A percentile compares a stretch with the other conserved stretches of the same genome.
These are phyloP conservation scores for Danielia reshetovae DNA, from an alignment of 805 yeast genomes.

Conservation along the genomic window DNA sequence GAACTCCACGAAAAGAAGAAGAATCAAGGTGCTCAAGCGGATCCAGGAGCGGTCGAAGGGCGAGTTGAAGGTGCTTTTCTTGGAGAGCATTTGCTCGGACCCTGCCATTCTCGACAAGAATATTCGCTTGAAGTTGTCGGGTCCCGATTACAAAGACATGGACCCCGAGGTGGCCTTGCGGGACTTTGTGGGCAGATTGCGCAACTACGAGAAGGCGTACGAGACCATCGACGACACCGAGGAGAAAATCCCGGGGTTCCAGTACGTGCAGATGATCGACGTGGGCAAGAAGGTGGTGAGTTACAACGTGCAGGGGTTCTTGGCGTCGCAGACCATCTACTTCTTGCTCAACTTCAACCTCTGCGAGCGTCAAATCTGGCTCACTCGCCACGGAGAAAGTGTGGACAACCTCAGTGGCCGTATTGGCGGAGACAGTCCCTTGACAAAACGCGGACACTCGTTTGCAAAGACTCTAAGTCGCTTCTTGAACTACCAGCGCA, in stretches of 20 bases:
- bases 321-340: conserved; percentile 90
- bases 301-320: conserved; percentile 78
- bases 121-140: conserved; percentile 78
- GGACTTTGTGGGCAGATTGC: conserved; percentile 75
- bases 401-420: conserved; percentile 78
- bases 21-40: conserved; percentile 53
- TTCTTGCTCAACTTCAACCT: conserved; percentile 81
- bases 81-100: conserved; percentile 87
- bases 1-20: conserved; percentile 64
- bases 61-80: conserved; percentile 70
- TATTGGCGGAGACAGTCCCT: conserved; percentile 86
- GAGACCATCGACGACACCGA: conserved; percentile 84
- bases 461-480: conserved; percentile 70
- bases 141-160: conserved; percentile 89
- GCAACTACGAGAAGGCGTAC: conserved; percentile 84
- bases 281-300: conserved; percentile 94
- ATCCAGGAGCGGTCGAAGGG: conserved; percentile 55
- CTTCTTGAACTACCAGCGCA: conserved; percentile 69
- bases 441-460: conserved; percentile 74
- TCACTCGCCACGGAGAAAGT: conserved; percentile 93
- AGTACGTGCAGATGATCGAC: conserved; percentile 92
- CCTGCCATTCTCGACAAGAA: conserved; percentile 75
- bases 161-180: conserved; percentile 73
- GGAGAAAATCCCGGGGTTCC: conserved; percentile 61
- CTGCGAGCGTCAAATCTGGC: conserved; percentile 87